phyloP scores from a whole-genome alignment of 2,329 filamentous ascomycete genomes.

The Xylariales sp. region DNA sequence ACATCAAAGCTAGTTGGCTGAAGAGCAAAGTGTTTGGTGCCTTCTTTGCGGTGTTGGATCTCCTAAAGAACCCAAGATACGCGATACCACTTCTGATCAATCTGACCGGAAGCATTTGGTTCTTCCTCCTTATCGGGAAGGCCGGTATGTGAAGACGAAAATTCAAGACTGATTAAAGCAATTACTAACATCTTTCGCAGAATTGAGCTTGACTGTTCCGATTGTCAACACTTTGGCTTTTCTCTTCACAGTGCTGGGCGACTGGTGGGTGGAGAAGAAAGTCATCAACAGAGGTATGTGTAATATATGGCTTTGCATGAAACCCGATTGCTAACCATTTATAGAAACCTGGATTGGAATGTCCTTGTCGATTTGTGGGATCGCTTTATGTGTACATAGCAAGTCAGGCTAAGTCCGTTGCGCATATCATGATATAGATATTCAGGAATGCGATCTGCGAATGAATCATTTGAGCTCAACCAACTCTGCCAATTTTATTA shows the following conservation, averaged over 20 bases:
- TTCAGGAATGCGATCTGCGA: too few relatives aligned
- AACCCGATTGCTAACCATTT: constrained; percentile 33
- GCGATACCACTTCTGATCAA: constrained; percentile 82
- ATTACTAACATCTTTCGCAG: constrained; percentile 37
- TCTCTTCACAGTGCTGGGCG: constrained; percentile 89
- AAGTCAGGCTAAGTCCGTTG: constrained; percentile 39
- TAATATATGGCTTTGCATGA: neutral
- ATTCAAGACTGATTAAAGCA: neutral
- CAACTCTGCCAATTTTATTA: too few relatives aligned
- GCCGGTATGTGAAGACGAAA: constrained; percentile 58
- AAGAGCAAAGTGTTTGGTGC: constrained; percentile 58
- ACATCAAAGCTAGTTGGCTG: constrained; percentile 54
- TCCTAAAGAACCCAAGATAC: constrained; percentile 77
- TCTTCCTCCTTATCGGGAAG: constrained; percentile 88
- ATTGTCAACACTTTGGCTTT: constrained; percentile 94
- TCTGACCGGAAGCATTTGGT: constrained; percentile 91
- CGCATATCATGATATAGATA: too few relatives aligned
- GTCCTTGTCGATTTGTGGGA: constrained; percentile 71
- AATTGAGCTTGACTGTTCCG: constrained; percentile 87
- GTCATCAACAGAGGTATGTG: constrained; percentile 73
- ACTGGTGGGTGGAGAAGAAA: constrained; percentile 93
- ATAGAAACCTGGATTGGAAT: constrained; percentile 85
- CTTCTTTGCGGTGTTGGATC: constrained; percentile 71
- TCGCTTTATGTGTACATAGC: constrained; percentile 76
- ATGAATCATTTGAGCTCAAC: too few relatives aligned